Conservation (phyloP, 1,139 yeast species). For the Kodamaea sp. region DNA sequence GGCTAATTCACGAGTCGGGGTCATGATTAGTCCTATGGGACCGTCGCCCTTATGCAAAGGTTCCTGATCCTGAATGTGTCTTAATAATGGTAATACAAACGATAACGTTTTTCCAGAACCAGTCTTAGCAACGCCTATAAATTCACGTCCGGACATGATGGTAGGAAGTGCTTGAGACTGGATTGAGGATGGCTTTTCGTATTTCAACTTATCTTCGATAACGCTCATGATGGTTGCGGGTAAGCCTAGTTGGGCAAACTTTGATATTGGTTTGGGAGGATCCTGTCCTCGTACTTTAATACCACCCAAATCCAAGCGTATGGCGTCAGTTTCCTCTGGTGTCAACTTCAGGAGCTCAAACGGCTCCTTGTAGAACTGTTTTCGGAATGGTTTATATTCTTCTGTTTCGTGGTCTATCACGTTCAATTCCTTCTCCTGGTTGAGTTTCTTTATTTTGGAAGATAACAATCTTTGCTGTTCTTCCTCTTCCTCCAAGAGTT, state of each 20-base stretch:
- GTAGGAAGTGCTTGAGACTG: constrained; percentile 93
- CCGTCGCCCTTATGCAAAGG: constrained; percentile 57
- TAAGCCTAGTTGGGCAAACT: constrained; percentile 84
- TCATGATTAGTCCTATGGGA: constrained; percentile 77
- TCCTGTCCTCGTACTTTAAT: constrained; percentile 60
- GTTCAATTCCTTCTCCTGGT: constrained; percentile 37
- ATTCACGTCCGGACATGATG: constrained; percentile 85
- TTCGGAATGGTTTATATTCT: constrained; percentile 56
- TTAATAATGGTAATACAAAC: constrained; percentile 76
- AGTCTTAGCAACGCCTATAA: constrained; percentile 93
- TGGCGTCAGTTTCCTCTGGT: constrained; percentile 51
- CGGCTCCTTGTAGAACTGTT: constrained; percentile 66
- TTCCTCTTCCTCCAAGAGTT: constrained; percentile 21
- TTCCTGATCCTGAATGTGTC: constrained; percentile 77
- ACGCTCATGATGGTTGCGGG: constrained; percentile 58
- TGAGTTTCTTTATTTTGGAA: constrained; percentile 31
- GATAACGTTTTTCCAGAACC: constrained; percentile 97
- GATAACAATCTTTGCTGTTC: constrained; percentile 26
- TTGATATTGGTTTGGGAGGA: constrained; percentile 66
- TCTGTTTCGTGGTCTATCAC: constrained; percentile 47
- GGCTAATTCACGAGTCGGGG: constrained; percentile 95
- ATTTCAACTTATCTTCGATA: constrained; percentile 51
- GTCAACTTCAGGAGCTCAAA: constrained; percentile 50
- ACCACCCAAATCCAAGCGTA: constrained; percentile 62
- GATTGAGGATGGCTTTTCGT: constrained; percentile 75